Evolutionary conservation across 2,329 filamentous ascomycete species (phyloP), one percentile per base, ranked within the genome.

Genomic region (Beauveria australis): DNA sequence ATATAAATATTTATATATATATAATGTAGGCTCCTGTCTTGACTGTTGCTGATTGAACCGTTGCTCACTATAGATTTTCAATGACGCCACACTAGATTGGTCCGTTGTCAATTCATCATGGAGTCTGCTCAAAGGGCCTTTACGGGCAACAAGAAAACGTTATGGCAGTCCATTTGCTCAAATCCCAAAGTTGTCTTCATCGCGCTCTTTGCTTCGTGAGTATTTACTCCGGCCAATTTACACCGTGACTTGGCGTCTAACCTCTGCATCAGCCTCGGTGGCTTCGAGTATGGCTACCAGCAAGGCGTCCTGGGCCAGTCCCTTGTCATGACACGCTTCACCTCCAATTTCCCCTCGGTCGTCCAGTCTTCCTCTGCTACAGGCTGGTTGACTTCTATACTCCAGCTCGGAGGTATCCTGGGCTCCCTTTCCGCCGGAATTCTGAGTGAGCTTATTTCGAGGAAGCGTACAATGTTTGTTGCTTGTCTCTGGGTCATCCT

Each of bases 251-350:
- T 26, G 51, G 18, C 41, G 12, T 14, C 33, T 60, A 30, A 49
- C 5, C 18, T 53, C 37, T 44, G 12, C 18, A 18, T 37, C 43
- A 79, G 77, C n/a, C 75, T 80, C 24, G 78, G 78, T 61, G 79
- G 79, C 24, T 77, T 81, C 52, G 75, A 78, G 62, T 81, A 80
- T 75, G 79, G 79, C 58, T 81, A 81, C 65, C 79, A 82, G 61
- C 81, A 83, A 65, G 81, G 80, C 54, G 79, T 83, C 1, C 70
- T 83, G 3, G 79, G 79, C 37, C 78, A 82, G 64, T 79, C 79
- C 14, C 72, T 83, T 3, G 79, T 81, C 65, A 83, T 82, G 79
- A 71, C 71, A 9, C 73, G 76, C 10, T 83, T 82, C 69, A 75
- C 70, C 10, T 68, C 74, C 41, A 77, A 79, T 63, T 82, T 82